Base-by-base conservation (phyloP, 2,329 filamentous ascomycete genomes). In the Fusarium penzigii region DNA sequence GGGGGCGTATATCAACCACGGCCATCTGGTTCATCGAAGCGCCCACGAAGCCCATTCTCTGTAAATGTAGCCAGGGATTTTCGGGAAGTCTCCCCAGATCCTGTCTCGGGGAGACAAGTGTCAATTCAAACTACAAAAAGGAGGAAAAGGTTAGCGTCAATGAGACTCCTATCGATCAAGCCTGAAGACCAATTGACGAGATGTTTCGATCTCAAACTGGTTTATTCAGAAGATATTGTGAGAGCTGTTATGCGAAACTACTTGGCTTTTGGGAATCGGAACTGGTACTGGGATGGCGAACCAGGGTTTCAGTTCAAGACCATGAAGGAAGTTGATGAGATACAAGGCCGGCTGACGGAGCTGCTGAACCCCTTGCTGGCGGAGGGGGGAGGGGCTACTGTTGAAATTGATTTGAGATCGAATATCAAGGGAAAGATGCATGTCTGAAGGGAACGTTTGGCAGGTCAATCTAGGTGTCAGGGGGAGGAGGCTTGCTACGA, bases 341-440 rank as follows among this genome's bases (percentile, higher is more conserved):
- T 68, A 10, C 56, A 66, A 42, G 45, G 29, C n/a, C 53, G 53
- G 14, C 46, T 69, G 36, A 60, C 49, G 47, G 34, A 51, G 34
- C 44, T 44, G 29, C 58, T 66, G 34, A 48, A 57, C 17, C 42
- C 40, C n/a, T 69, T 67, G 67, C 41, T 62, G 43, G 46, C 46
- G 20, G 49, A 32, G 29, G 46, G 46, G 2, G 48, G 46, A 40
- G 47, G 34, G 1, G 32, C 51, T n/a, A 49, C 58, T 34, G 58
- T 69, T 17, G 62, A 67, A 51, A 68, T 66, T 50, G 62, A 45
- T 34, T 44, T 68, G 36, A 57, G 45, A 39, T 57, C 63, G 39
- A 54, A 44, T 48, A 65, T 49, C 7, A 69, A 67, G 48, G 67
- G 65, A 12, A 68, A 68, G 53, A 47, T 51, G 14, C 59, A 39